Percentiles rank a stretch among this genome's conserved stretches.
These are phyloP conservation scores for Hysterangium stoloniferum DNA, from an alignment of 768 basidiomycete species.

Conservation along the genomic window DNA sequence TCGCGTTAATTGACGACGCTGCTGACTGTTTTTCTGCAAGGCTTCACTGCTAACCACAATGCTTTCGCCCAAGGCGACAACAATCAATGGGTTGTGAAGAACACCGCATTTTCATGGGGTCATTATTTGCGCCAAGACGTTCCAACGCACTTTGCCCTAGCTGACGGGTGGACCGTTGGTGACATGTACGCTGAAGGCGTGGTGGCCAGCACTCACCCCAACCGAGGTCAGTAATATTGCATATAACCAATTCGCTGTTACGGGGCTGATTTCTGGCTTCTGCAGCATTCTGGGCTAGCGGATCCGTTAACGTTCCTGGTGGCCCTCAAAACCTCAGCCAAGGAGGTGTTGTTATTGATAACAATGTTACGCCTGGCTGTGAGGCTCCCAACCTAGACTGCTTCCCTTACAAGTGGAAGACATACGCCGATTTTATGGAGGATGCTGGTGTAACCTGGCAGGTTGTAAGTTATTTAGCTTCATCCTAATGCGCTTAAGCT, in stretches of 20 bases:
- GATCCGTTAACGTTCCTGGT: conserved; percentile 15
- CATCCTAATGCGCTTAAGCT: neutral
- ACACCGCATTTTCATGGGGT: conserved; percentile 10
- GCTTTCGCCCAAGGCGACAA: conserved; percentile 12
- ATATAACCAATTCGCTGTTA: neutral
- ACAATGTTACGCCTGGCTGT: conserved; percentile 14
- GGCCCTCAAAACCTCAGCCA: conserved; percentile 9
- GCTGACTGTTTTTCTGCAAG: neutral
- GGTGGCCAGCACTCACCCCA: conserved; percentile 11
- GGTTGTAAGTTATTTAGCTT: conserved; percentile 1
- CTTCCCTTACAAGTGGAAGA: conserved; percentile 12
- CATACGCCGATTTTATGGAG: conserved; percentile 7
- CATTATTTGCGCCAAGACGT: conserved; percentile 13
- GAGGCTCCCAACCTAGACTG: conserved; percentile 9
- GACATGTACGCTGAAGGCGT: conserved; percentile 16
- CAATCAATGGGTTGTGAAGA: conserved; percentile 14
- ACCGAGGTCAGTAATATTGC: conserved; percentile 3
- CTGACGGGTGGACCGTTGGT: conserved; percentile 13
- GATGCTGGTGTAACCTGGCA: conserved; percentile 10
- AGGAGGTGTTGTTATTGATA: conserved; percentile 12
- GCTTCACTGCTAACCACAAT: conserved; percentile 12
- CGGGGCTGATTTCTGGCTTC: neutral
- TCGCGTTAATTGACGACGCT: neutral
- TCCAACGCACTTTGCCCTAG: conserved; percentile 13
- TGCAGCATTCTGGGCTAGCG: conserved; percentile 11